Percentiles rank a stretch among this genome's conserved stretches.
Evolutionary conservation across 352 stramenopile species (phyloP).

Genomic region (Pythium angustatum): DNA sequence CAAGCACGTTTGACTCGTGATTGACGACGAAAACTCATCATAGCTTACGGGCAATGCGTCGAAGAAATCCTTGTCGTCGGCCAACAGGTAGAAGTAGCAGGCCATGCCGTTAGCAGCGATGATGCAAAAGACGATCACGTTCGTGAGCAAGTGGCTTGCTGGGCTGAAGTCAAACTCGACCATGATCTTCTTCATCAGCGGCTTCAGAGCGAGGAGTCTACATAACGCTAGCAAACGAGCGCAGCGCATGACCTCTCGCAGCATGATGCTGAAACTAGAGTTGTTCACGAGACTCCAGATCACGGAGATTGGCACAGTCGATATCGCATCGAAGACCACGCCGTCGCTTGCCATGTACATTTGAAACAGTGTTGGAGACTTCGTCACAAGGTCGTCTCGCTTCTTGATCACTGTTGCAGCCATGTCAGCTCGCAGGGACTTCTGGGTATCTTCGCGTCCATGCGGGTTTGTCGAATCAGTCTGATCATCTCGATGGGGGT

Average conservation of each 20-base stretch:
- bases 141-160: constrained; percentile 41
- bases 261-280: constrained; percentile 33
- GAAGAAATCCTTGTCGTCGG: constrained; percentile 47
- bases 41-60: constrained; percentile 39
- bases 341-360: constrained; percentile 40
- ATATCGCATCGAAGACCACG: constrained; percentile 34
- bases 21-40: constrained; percentile 16
- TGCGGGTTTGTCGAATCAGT: background rate
- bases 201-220: constrained; percentile 40
- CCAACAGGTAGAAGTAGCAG: constrained; percentile 62
- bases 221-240: constrained; percentile 46
- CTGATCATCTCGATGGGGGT: background rate
- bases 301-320: constrained; percentile 40
- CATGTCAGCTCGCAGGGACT: constrained; percentile 12
- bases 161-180: constrained; percentile 43
- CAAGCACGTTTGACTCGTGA: constrained; percentile 40
- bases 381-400: constrained; percentile 19
- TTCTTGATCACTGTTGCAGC: background rate
- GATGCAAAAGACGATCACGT: constrained; percentile 48
- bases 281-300: constrained; percentile 62
- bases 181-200: constrained; percentile 43
- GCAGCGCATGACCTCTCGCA: constrained; percentile 37
- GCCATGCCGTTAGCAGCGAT: constrained; percentile 45
- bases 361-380: constrained; percentile 20
- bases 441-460: background rate